A percentile compares a stretch with the other conserved stretches of the same genome.
Conservation (phyloP, 768 basidiomycete species). For the Naganishia onofrii region DNA sequence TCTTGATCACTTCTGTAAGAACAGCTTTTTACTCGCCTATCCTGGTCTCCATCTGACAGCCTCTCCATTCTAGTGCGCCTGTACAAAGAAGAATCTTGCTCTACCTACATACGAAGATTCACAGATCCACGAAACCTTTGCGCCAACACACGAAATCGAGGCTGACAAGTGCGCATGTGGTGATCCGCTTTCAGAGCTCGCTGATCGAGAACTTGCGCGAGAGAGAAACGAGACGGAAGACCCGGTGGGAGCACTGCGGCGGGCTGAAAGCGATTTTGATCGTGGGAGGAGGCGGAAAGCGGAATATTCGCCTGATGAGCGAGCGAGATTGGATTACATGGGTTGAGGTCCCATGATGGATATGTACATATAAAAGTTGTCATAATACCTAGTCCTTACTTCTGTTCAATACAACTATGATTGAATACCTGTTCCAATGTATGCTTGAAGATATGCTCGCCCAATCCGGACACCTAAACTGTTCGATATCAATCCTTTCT, state of each 20-base stretch:
- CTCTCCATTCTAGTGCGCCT: constrained; percentile 22
- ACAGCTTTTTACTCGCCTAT: neutral
- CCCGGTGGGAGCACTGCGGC: constrained; percentile 3
- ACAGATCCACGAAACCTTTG: constrained; percentile 9
- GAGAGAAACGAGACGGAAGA: constrained; percentile 18
- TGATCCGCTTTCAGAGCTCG: constrained; percentile 29
- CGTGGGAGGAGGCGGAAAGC: constrained; percentile 18
- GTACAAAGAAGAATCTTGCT: constrained; percentile 28
- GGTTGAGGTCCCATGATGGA: neutral
- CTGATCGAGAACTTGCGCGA: constrained; percentile 32
- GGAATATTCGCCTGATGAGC: constrained; percentile 21
- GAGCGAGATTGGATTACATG: constrained; percentile 3
- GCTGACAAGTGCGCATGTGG: constrained; percentile 34
- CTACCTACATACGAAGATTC: constrained; percentile 33
- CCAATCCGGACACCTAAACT: neutral
- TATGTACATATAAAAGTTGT: neutral
- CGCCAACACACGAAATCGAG: constrained; percentile 22
- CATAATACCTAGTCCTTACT: neutral
- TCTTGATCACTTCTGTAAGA: constrained; percentile 45
- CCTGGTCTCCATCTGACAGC: neutral
- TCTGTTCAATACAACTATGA: constrained; percentile 1
- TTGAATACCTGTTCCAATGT: neutral
- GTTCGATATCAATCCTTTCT: neutral
- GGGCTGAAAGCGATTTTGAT: constrained; percentile 16
- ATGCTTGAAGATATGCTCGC: neutral